Evolutionary conservation across 306 rosid species (phyloP).

Genomic region (Ammopiptanthus mongolicus): DNA sequence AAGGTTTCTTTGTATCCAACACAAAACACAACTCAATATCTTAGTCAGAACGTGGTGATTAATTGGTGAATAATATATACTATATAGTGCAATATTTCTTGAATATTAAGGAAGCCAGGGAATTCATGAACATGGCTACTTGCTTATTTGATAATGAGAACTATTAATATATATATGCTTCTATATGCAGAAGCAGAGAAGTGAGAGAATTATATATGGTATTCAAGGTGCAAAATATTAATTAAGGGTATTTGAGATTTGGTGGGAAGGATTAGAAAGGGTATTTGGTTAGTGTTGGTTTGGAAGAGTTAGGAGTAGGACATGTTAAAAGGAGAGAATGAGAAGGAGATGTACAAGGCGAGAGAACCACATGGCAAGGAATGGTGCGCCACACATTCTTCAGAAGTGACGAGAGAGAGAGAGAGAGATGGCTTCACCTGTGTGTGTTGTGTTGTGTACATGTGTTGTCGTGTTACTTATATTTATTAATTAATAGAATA

Average conservation of each 20-base stretch:
- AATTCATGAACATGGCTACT: background rate
- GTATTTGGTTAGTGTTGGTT: background rate
- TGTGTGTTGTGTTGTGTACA: background rate
- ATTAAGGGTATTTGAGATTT: background rate
- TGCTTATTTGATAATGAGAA: background rate
- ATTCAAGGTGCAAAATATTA: background rate
- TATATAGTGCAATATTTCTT: background rate
- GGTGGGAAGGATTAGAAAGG: background rate
- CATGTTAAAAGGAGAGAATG: background rate
- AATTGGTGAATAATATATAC: no score
- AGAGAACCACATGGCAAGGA: slow-evolving; percentile 30
- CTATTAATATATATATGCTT: no score
- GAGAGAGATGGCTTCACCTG: background rate
- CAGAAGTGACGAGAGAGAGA: no score
- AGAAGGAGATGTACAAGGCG: background rate
- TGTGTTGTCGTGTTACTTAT: background rate
- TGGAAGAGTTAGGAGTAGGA: background rate
- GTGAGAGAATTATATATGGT: background rate
- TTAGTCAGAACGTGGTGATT: no score
- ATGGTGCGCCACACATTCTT: slow-evolving; percentile 22
- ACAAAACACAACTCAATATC: background rate
- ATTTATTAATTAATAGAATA: background rate
- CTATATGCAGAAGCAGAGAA: background rate
- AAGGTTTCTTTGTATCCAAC: background rate
- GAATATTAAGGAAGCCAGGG: background rate